Percentiles rank a stretch among this genome's conserved stretches.
phyloP scores from a whole-genome alignment of 306 rosid genomes.

The Quercus ilex region DNA sequence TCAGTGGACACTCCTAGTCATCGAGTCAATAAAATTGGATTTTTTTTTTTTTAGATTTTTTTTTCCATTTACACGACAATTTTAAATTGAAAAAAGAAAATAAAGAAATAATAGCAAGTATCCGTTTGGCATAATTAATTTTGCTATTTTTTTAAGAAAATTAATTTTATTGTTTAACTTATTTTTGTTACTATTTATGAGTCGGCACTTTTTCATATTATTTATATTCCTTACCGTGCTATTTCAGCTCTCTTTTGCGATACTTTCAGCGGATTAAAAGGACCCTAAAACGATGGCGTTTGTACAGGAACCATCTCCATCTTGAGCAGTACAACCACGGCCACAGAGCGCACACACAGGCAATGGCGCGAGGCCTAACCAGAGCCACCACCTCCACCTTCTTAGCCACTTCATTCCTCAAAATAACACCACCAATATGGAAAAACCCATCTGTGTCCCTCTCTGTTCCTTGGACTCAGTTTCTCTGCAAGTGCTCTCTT shows the following conservation, averaged over 20 bases:
- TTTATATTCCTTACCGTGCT: fast-evolving
- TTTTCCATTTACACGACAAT: too few species aligned
- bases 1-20: too few species aligned
- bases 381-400: slow-evolving; percentile 30
- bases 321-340: not conserved
- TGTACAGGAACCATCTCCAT: not conserved
- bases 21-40: too few species aligned
- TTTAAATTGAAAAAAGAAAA: too few species aligned
- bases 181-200: too few species aligned
- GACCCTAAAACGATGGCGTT: not conserved
- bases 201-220: fast-evolving
- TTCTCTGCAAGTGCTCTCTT: slow-evolving; percentile 32
- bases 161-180: too few species aligned
- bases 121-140: too few species aligned
- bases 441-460: slow-evolving; percentile 24
- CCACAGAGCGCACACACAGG: not conserved
- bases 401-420: slow-evolving; percentile 33
- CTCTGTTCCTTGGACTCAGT: slow-evolving; percentile 20
- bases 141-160: too few species aligned
- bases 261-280: too few species aligned
- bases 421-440: slow-evolving; percentile 22
- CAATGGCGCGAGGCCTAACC: slow-evolving; percentile 63
- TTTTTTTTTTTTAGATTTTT: too few species aligned
- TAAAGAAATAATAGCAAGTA: too few species aligned
- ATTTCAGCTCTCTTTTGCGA: too few species aligned